phyloP scores from a whole-genome alignment of 116 monocot species.

The Posidonia oceanica region DNA sequence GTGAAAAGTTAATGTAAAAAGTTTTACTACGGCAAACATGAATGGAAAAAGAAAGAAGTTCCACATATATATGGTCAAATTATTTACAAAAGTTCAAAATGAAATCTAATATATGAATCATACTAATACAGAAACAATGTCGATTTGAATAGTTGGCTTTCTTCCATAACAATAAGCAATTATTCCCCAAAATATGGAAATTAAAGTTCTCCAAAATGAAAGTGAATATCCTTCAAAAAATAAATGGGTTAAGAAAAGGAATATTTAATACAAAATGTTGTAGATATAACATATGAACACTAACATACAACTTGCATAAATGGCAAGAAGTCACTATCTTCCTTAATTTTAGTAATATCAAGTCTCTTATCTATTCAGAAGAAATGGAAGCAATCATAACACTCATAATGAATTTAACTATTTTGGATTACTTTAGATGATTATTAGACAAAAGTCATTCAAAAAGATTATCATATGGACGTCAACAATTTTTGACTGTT shows the following conservation, averaged over 20 bases:
- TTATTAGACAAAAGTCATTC: too few species aligned
- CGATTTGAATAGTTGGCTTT: conserved; percentile 51
- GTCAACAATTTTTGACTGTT: too few species aligned
- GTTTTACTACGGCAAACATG: too few species aligned
- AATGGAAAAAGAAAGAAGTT: too few species aligned
- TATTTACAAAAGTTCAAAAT: too few species aligned
- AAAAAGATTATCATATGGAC: too few species aligned
- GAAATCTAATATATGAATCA: neutral
- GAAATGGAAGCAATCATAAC: too few species aligned
- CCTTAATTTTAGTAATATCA: conserved; percentile 41
- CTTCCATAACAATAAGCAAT: conserved; percentile 64
- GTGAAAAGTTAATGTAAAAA: too few species aligned
- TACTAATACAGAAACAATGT: conserved; percentile 34
- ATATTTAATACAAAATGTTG: too few species aligned
- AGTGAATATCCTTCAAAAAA: neutral
- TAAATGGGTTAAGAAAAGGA: neutral
- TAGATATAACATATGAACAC: neutral
- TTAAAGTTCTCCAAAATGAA: conserved; percentile 55
- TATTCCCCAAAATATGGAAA: conserved; percentile 57
- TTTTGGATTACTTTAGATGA: too few species aligned
- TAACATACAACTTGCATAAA: conserved; percentile 64
- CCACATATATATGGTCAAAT: too few species aligned
- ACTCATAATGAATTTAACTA: too few species aligned
- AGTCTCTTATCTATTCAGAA: conserved; percentile 30
- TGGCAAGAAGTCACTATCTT: conserved; percentile 67